phyloP scores from a whole-genome alignment of 345 rosid species.

The Cardamine resedifolia region DNA sequence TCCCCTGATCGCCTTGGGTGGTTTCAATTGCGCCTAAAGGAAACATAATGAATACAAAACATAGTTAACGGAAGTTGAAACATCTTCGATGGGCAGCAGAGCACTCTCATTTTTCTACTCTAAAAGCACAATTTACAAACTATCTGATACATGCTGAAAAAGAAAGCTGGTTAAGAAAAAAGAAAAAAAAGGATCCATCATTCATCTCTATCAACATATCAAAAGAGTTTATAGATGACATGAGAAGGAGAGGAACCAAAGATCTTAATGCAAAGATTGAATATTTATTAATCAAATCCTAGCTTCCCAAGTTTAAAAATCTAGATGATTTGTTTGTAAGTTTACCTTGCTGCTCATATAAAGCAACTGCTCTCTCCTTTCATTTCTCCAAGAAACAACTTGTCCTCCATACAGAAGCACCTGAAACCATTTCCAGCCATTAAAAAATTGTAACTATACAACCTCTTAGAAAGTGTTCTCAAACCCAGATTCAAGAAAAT shows the following conservation, averaged over 20 bases:
- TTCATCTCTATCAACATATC: neutral
- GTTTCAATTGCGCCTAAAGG: slow-evolving; percentile 61
- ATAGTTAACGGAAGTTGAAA: neutral
- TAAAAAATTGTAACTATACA: neutral
- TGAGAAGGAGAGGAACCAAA: neutral
- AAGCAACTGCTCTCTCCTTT: slow-evolving; percentile 77
- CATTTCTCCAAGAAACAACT: slow-evolving; percentile 89
- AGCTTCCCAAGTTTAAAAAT: neutral
- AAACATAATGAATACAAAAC: slow-evolving; percentile 8
- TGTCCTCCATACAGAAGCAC: slow-evolving; percentile 86
- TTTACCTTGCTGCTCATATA: slow-evolving; percentile 84
- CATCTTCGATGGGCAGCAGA: neutral
- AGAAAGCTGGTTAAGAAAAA: neutral
- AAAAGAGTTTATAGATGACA: neutral
- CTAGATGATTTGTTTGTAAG: neutral
- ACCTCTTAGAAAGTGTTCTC: neutral
- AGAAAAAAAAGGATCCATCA: neutral
- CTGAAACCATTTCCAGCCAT: slow-evolving; percentile 47
- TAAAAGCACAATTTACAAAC: neutral
- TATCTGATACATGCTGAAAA: neutral
- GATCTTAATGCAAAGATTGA: neutral
- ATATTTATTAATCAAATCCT: neutral
- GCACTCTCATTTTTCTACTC: neutral
- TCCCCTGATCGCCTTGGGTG: slow-evolving; percentile 72
- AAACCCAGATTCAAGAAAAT: neutral